Evolutionary conservation across 2,329 filamentous ascomycete genomes (phyloP), one percentile per base, ranked within the genome.

Genomic region (Microcyclosporella mali): DNA sequence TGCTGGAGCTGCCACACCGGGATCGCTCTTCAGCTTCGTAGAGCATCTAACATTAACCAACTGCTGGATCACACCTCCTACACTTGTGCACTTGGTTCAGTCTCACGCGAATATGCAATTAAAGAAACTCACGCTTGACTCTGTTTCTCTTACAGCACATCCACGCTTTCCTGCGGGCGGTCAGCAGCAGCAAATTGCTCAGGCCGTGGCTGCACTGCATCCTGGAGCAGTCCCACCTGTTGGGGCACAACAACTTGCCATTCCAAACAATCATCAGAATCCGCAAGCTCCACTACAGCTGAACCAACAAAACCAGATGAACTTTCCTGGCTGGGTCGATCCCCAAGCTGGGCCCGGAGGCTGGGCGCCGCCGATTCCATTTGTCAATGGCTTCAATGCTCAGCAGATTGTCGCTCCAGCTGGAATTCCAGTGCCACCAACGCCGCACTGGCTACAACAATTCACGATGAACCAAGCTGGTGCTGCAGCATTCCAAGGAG

Each of bases 61-160:
- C 53, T 85, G 82, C 63, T 86, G 82, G 81, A 66, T 79, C 10
- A 74, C 74, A 2, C 81, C 82, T 0, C 67, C 73, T 31, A 68
- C 79, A 1, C 67, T 85, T 25, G 56, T 72, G 25, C 65, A 70
- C 9, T 69, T 81, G 39, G 64, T 81, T 45, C 64, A 65, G 2
- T 58, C 62, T 3, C 74, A 81, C 60, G 67, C 70, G 15, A 56
- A 64, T 4, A 58, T 63, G 6, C 67, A 61, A 2, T 61, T 85
- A 10, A 67, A 74, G 47, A 72, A 70, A 15, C 59, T 86, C 12
- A 71, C 72, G 7, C 64, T 86, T 2, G 73, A 84, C 51, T 81
- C 79, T 0, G 77, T 85, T 1, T 86, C 82, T 6, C 63, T 85
- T 30, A 79, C 75, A 11, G 74, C 74, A 0, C 65, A 68, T 27